Evolutionary conservation across 2,329 filamentous ascomycete genomes (phyloP), one percentile per base, ranked within the genome.

Genomic region (Hymenoscyphus salicellus): DNA sequence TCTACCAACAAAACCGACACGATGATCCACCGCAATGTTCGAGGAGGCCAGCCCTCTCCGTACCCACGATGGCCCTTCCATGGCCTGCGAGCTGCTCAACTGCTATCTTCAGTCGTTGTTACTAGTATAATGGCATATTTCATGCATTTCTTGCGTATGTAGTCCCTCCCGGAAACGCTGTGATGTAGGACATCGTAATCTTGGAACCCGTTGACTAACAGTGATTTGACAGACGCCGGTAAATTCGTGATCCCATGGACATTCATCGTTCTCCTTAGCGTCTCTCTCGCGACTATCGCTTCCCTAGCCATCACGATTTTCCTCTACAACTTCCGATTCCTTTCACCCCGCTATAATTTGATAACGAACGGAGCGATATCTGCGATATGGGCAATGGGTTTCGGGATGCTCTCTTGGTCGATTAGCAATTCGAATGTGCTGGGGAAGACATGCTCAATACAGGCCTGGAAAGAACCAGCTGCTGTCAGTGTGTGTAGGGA

Each of bases 271-370:
- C 68, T 74, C 14, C 55, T 74, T 1, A 55, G 65, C 11, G 63
- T 74, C 26, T 74, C 73, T 2, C 60, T 71, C 3, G 63, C 63
- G 6, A 74, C 71, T 3, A 61, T 74, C 8, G 33, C 66, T 36
- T 64, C 62, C 8, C 68, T 74, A 2, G 33, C 60, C 2, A 26
- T 72, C n/a, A 74, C 72, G 11, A 74, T 74, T 17, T 55, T 70
- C 17, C 59, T 74, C 1, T 74, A 74, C 61, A 72, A 73, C 32
- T 72, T 72, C 63, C 72, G 71, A 1, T 74, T 73, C 60, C 67
- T 74, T 41, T 70, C 72, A 6, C 72, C 72, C 1, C 60, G 64
- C 23, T 74, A 72, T 64, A 74, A 74, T 65, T 58, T 69, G 26
- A 38, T 71, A 5, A 64, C 72, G 1, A 74, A 74, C 36, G 68